phyloP scores from a whole-genome alignment of 129 eudicot species.

The Rutidosis leptorrhynchoides region DNA sequence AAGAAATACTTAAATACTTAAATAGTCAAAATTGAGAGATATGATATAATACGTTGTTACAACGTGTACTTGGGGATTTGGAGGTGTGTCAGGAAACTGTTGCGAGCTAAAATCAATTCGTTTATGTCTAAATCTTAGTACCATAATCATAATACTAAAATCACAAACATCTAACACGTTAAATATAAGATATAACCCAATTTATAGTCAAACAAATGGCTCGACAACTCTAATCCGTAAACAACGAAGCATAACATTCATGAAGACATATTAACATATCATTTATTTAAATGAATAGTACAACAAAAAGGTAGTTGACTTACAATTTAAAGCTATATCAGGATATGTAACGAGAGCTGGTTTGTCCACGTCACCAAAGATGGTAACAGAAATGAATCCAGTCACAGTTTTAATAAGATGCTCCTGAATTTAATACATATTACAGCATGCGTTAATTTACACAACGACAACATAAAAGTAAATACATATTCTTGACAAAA shows the following conservation, averaged over 20 bases:
- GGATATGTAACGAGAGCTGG: constrained; percentile 94
- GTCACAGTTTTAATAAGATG: constrained; percentile 57
- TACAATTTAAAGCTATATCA: constrained; percentile 83
- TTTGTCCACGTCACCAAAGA: constrained; percentile 80
- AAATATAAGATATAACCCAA: not conserved
- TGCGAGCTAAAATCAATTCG: too few relatives aligned
- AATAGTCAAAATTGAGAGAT: too few relatives aligned
- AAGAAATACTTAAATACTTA: too few relatives aligned
- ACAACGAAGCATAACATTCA: constrained; percentile 9
- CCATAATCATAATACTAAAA: too few relatives aligned
- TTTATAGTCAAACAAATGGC: too few relatives aligned
- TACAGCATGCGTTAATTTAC: constrained; percentile 21
- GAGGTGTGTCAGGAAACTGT: too few relatives aligned
- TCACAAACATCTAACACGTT: not conserved
- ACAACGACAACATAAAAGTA: constrained; percentile 18
- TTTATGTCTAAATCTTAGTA: too few relatives aligned
- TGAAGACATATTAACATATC: constrained; percentile 8
- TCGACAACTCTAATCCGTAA: constrained; percentile 10
- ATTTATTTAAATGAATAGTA: not conserved
- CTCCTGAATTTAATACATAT: constrained; percentile 57
- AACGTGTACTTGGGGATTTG: too few relatives aligned
- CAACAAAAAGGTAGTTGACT: constrained; percentile 34
- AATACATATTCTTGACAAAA: not conserved
- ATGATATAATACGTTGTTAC: too few relatives aligned
- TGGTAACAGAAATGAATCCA: constrained; percentile 76